A percentile compares a stretch with the other conserved stretches of the same genome.
These are phyloP conservation scores for Sporothrix pallida DNA, from an alignment of 2,329 filamentous ascomycete genomes.

Conservation along the genomic window DNA sequence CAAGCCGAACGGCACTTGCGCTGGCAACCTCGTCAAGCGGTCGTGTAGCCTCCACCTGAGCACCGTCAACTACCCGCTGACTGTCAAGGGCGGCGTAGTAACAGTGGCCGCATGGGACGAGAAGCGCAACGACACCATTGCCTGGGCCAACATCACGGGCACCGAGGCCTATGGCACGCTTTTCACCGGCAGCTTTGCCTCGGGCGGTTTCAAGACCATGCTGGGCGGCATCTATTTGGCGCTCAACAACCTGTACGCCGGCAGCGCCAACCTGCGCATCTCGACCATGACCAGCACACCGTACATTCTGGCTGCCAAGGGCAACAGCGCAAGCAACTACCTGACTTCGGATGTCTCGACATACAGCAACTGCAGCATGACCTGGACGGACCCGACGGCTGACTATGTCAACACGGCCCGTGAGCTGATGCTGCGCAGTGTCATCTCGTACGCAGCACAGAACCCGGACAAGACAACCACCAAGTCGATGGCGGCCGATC, in stretches of 20 bases:
- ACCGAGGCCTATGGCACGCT: background rate
- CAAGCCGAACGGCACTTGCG: constrained; percentile 14
- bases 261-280: background rate
- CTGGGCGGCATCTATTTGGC: constrained; percentile 16
- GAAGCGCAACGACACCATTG: constrained; percentile 25
- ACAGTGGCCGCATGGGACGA: constrained; percentile 13
- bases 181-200: background rate
- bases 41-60: background rate
- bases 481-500: background rate
- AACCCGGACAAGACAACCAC: background rate
- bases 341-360: background rate
- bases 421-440: constrained; percentile 31
- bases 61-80: constrained; percentile 21
- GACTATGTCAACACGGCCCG: constrained; percentile 29
- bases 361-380: constrained; percentile 31
- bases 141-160: background rate
- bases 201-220: background rate
- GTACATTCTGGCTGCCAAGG: background rate
- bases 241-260: constrained; percentile 7
- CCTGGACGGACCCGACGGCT: constrained; percentile 26
- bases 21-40: constrained; percentile 13
- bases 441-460: background rate
- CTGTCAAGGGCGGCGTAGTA: background rate
- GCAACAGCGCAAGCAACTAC: constrained; percentile 26
- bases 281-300: background rate